Evolutionary conservation across 2,329 filamentous ascomycete genomes (phyloP), one percentile per base, ranked within the genome.

Genomic region (Penicillium glabrum): DNA sequence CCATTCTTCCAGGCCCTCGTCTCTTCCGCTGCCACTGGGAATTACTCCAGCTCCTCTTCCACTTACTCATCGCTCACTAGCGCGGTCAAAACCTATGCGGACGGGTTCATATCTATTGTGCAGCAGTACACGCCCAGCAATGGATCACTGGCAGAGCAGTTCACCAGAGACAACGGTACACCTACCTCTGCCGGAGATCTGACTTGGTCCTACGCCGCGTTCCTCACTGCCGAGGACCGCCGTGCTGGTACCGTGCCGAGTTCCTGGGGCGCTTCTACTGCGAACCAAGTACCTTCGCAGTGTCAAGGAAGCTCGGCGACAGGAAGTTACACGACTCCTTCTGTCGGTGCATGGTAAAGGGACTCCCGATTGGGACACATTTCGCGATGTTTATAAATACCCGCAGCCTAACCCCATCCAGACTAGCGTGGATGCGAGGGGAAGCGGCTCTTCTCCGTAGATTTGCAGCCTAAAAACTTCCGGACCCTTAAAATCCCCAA

Each of bases 1-100:
- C 68, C 83, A 9, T 93, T 95, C 78, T 95, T 93, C 83, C 72
- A 79, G 60, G 86, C 87, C 61, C 77, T 91, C 8, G 80, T 83
- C 50, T 79, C 86, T 13, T 80, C 79, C 0, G 80, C 85, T 11
- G 73, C 82, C 2, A 73, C 78, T 1, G 89, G 89, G 39, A 90
- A 84, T 0, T 93, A 89, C 69, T 64, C 77, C 9, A 85, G 86
- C 7, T 82, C 83, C 13, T 81, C 78, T 7, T 69, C 69, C 4
- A 72, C 79, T 3, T 90, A 83, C 73, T 77, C 76, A 0, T 72
- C 78, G 3, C 80, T 92, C 51, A 75, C 85, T 58, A 74, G 79
- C 43, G 79, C 89, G 1, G 83, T 90, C 9, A 82, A 82, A 57
- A 80, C 79, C 4, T 91, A 92, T 67, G 84, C 82, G 7, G 84